These are phyloP conservation scores for Sporothrix humicola DNA, from an alignment of 2,329 filamentous ascomycete species.

Conservation along the genomic window DNA sequence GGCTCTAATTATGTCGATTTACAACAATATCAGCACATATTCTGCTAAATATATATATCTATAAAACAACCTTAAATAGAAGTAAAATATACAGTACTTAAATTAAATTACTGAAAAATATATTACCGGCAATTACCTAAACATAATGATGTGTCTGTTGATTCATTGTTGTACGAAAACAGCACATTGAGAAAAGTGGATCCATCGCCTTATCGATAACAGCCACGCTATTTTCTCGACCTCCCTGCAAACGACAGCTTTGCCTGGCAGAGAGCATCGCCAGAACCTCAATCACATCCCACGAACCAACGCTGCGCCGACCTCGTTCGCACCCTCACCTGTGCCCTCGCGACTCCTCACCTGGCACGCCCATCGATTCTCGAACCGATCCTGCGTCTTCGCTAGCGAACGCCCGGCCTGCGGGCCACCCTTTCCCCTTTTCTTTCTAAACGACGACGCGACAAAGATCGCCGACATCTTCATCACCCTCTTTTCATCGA, in stretches of 20 bases:
- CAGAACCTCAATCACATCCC: background rate
- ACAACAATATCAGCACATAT: too few species aligned
- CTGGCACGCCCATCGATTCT: background rate
- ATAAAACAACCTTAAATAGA: too few species aligned
- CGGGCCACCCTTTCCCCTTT: slow-evolving; percentile 28
- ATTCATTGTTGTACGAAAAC: background rate
- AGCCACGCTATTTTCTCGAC: slow-evolving; percentile 25
- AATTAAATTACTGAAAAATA: background rate
- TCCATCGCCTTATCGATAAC: slow-evolving; percentile 32
- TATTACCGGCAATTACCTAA: too few species aligned
- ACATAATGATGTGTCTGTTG: background rate
- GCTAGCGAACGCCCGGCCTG: slow-evolving; percentile 28
- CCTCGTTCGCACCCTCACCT: background rate
- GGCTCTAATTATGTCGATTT: too few species aligned
- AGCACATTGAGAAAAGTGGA: background rate
- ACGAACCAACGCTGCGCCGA: background rate
- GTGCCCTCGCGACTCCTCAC: background rate
- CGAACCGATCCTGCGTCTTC: background rate
- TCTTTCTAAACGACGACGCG: slow-evolving; percentile 7
- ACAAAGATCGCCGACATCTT: background rate
- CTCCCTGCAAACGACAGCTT: slow-evolving; percentile 12
- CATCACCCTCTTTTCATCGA: background rate
- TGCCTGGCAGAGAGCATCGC: background rate
- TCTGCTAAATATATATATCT: too few species aligned
- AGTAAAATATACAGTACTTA: background rate